These are phyloP conservation scores for Xylona heveae DNA, from an alignment of 495 filamentous ascomycete genomes.

Conservation along the genomic window DNA sequence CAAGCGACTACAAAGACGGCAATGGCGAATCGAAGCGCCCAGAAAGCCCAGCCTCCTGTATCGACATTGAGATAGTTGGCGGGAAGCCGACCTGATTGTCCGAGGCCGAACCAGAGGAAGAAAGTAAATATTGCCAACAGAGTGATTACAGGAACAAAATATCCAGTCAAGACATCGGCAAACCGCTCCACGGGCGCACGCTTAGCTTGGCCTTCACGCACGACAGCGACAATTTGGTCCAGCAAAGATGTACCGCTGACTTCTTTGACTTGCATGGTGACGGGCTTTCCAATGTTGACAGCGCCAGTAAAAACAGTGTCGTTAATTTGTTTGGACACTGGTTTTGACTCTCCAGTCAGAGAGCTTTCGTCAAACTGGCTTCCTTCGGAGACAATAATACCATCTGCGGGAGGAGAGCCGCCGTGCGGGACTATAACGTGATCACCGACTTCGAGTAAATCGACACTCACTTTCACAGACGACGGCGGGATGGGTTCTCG, in stretches of 20 bases:
- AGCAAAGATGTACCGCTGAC: constrained; percentile 67
- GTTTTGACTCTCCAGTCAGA: constrained; percentile 71
- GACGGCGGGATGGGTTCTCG: no score
- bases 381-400: constrained; percentile 37
- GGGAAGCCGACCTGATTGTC: constrained; percentile 44
- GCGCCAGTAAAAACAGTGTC: constrained; percentile 72
- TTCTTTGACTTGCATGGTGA: constrained; percentile 48
- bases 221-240: constrained; percentile 74
- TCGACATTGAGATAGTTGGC: constrained; percentile 39
- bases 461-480: constrained; percentile 31
- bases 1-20: constrained; percentile 91
- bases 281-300: constrained; percentile 54
- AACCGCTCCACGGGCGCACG: constrained; percentile 73
- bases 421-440: constrained; percentile 56
- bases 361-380: constrained; percentile 75
- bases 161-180: constrained; percentile 64
- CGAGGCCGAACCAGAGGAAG: constrained; percentile 62
- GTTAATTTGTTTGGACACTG: constrained; percentile 44
- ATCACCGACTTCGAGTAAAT: constrained; percentile 70
- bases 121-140: constrained; percentile 66
- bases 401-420: constrained; percentile 70
- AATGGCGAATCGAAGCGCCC: constrained; percentile 81
- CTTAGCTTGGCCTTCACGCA: constrained; percentile 76
- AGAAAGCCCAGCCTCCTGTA: constrained; percentile 64
- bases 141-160: constrained; percentile 77